Evolutionary conservation across 352 stramenopile species (phyloP).

Genomic region (Phytophthora pluvialis): DNA sequence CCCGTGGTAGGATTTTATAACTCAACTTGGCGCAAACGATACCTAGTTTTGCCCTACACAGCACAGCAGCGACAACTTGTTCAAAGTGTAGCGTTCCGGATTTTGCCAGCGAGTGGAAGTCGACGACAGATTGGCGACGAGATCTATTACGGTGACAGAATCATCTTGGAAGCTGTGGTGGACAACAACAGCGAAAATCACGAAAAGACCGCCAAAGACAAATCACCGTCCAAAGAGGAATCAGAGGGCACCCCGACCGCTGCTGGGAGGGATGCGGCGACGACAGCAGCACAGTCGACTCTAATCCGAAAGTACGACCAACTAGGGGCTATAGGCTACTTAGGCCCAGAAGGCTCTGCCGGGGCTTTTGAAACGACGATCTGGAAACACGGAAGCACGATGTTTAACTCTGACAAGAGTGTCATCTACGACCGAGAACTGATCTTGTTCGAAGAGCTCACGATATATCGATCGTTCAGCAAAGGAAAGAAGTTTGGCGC

Average conservation of each 20-base stretch:
- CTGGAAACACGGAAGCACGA: conserved; percentile 81
- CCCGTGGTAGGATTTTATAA: conserved; percentile 81
- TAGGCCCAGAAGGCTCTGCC: conserved; percentile 78
- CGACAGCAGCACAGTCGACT: conserved; percentile 24
- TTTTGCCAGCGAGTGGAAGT: conserved; percentile 67
- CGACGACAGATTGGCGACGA: conserved; percentile 61
- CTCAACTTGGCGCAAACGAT: conserved; percentile 84
- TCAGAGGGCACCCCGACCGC: conserved; percentile 5
- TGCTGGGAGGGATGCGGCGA: conserved; percentile 15
- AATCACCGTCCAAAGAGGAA: conserved; percentile 29
- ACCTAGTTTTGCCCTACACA: conserved; percentile 80
- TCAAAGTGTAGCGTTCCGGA: conserved; percentile 75
- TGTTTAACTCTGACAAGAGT: conserved; percentile 85
- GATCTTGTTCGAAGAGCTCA: conserved; percentile 83
- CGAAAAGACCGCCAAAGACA: conserved; percentile 22
- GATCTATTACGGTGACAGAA: conserved; percentile 82
- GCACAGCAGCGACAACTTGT: conserved; percentile 72
- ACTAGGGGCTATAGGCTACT: conserved; percentile 76
- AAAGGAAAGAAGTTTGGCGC: conserved; percentile 57
- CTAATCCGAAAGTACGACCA: conserved; percentile 84
- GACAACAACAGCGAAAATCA: conserved; percentile 22
- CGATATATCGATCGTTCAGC: conserved; percentile 80
- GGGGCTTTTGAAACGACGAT: conserved; percentile 84
- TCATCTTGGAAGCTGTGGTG: conserved; percentile 67
- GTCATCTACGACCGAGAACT: conserved; percentile 79